A percentile compares a stretch with the other conserved stretches of the same genome.
Evolutionary conservation across 2,329 filamentous ascomycete species (phyloP).

Genomic region (Trichoderma afroharzianum): DNA sequence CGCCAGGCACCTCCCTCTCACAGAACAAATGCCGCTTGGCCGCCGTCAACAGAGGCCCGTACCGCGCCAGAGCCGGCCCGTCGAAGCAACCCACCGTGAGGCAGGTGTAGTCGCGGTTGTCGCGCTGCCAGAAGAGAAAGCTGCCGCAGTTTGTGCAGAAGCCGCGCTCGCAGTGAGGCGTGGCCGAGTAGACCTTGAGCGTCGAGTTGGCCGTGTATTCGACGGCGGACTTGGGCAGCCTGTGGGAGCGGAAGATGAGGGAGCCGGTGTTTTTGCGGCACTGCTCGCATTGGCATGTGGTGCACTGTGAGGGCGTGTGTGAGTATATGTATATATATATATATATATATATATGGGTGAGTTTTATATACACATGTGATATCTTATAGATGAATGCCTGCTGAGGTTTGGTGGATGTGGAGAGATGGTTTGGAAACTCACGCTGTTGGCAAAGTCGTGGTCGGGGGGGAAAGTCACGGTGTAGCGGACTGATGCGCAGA

Average conservation of each 20-base stretch:
- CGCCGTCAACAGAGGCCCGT: slow-evolving; percentile 39
- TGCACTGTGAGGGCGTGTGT: slow-evolving; percentile 29
- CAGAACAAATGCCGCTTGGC: slow-evolving; percentile 40
- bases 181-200: slow-evolving; percentile 40
- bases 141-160: slow-evolving; percentile 50
- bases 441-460: slow-evolving; percentile 41
- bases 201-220: slow-evolving; percentile 32
- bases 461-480: slow-evolving; percentile 42
- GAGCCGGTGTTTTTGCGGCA: slow-evolving; percentile 51
- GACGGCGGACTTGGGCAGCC: slow-evolving; percentile 34
- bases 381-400: background rate
- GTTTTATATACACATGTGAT: background rate
- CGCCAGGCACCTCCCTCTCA: slow-evolving; percentile 44
- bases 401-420: background rate
- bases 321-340: background rate
- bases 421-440: slow-evolving; percentile 24
- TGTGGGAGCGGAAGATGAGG: slow-evolving; percentile 42
- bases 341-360: too few species aligned
- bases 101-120: slow-evolving; percentile 28
- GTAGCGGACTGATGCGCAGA: slow-evolving; percentile 50
- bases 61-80: slow-evolving; percentile 38
- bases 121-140: slow-evolving; percentile 44
- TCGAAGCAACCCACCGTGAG: slow-evolving; percentile 46
- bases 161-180: slow-evolving; percentile 38
- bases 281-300: slow-evolving; percentile 53